Conservation (phyloP, 164 flowering plant genomes). For the Liquidambar formosana region DNA sequence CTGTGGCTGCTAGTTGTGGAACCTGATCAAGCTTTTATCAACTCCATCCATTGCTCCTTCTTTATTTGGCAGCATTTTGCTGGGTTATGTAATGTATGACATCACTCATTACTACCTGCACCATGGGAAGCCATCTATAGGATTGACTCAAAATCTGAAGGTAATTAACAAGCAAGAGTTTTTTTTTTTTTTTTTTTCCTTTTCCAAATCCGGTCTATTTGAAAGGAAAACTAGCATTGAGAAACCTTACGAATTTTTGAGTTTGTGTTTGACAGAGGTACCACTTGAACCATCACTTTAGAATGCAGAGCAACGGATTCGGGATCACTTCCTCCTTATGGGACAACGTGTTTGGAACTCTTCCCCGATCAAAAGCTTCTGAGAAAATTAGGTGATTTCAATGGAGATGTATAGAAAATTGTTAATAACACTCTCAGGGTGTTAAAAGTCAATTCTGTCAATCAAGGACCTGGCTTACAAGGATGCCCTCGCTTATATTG, state of each 20-base stretch:
- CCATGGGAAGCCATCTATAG: constrained; percentile 72
- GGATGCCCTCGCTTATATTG: too few relatives aligned
- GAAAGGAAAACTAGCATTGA: too few relatives aligned
- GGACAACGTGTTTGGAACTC: constrained; percentile 81
- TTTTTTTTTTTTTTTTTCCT: constrained; percentile 7
- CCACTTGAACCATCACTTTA: constrained; percentile 88
- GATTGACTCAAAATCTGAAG: constrained; percentile 60
- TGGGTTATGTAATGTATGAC: constrained; percentile 90
- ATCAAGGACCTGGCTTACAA: too few relatives aligned
- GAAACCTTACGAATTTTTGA: too few relatives aligned
- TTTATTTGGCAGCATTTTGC: constrained; percentile 69
- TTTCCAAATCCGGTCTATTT: too few relatives aligned
- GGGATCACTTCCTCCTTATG: constrained; percentile 83
- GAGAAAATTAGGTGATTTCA: constrained; percentile 11
- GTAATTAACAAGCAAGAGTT: constrained; percentile 24
- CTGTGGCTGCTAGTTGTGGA: constrained; percentile 58
- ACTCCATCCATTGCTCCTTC: constrained; percentile 72
- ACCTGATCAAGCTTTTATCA: constrained; percentile 49
- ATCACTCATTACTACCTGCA: constrained; percentile 85
- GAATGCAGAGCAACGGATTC: constrained; percentile 72
- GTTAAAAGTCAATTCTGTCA: too few relatives aligned
- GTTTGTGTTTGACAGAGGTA: constrained; percentile 48
- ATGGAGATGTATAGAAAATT: too few relatives aligned
- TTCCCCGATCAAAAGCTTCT: constrained; percentile 49
- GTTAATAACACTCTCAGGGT: too few relatives aligned